Base-by-base conservation (phyloP, 192 early-diverging fungal species). In the Umbelopsis isabellina region DNA sequence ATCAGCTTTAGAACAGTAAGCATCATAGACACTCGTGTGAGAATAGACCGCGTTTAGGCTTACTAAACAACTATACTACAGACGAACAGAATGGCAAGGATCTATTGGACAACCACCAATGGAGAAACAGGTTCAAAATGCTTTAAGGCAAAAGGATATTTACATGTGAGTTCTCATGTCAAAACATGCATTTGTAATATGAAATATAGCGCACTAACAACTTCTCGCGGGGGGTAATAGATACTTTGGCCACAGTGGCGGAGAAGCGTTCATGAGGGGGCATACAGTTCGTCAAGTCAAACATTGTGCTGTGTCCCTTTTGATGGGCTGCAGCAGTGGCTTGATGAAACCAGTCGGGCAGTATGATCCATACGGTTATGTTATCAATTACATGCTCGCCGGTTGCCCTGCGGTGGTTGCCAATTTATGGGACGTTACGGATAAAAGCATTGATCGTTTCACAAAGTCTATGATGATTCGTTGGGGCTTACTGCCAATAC, bases 371-470 rank as follows among this genome's bases (percentile, higher is more conserved):
- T 77, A 84, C 46, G 97, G 98, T 3, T 89, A 89, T 27, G 87
- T 91, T 0, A 70, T 94, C 20, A 89, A 95, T 73, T 99, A 97
- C 73, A 58, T 99, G 23, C 75, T 96, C 44, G 94, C 83, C 22
- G 94, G 95, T 65, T 87, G 92, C 71, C 93, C 92, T 6, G 84
- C 94, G 1, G 72, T 99, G 1, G 91, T 97, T 3, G 95, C 92
- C 21, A 99, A 97, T 66, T 80, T 99, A 23, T 99, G 98, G 98
- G 98, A 99, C 78, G 95, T 99, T 8, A 98, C 96, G 2, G 98
- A 99, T 77, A 84, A 89, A 70, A 96, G 97, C 74, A 92, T 99
- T 71, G 98, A 99, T 75, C 86, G 91, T 13, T 95, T 97, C 69
- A 91, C 91, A 2, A 86, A 87, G 23, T 73, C 79, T 0, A 49